phyloP scores from a whole-genome alignment of 2,329 filamentous ascomycete species.

The Arthrocladium fulminans region DNA sequence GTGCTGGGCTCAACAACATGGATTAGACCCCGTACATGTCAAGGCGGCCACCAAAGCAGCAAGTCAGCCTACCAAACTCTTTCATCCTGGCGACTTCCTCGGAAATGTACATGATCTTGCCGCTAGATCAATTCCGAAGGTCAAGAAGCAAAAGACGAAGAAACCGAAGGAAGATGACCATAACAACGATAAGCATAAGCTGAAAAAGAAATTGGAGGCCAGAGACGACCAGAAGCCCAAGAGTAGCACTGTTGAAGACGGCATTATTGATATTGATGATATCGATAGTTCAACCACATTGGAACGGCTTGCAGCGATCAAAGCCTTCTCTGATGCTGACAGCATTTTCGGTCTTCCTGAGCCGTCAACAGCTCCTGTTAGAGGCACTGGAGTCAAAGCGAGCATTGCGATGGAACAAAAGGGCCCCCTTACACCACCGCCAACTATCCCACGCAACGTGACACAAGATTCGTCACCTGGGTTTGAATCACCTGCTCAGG shows the following conservation, averaged over 20 bases:
- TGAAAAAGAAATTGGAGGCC: conserved; percentile 16
- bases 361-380: conserved; percentile 4
- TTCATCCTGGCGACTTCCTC: conserved; percentile 20
- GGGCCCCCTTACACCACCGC: conserved; percentile 10
- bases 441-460: conserved; percentile 6
- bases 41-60: conserved; percentile 12
- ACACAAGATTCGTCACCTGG: conserved; percentile 3
- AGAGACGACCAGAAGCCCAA: not conserved
- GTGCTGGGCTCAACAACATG: conserved; percentile 58
- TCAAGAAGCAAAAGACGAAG: conserved; percentile 14
- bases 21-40: not conserved
- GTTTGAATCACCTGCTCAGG: conserved; percentile 5
- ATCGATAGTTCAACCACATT: conserved; percentile 27
- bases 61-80: not conserved
- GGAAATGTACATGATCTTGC: conserved; percentile 21
- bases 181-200: conserved; percentile 10
- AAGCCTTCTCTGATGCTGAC: conserved; percentile 18
- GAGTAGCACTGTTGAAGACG: conserved; percentile 9
- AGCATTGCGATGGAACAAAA: not conserved
- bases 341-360: not conserved
- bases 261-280: conserved; percentile 28
- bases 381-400: conserved; percentile 8
- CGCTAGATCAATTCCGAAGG: conserved; percentile 17
- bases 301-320: not conserved
- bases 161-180: conserved; percentile 12